Base-by-base conservation (phyloP, 306 rosid genomes). In the Gynostemma pentaphyllum region DNA sequence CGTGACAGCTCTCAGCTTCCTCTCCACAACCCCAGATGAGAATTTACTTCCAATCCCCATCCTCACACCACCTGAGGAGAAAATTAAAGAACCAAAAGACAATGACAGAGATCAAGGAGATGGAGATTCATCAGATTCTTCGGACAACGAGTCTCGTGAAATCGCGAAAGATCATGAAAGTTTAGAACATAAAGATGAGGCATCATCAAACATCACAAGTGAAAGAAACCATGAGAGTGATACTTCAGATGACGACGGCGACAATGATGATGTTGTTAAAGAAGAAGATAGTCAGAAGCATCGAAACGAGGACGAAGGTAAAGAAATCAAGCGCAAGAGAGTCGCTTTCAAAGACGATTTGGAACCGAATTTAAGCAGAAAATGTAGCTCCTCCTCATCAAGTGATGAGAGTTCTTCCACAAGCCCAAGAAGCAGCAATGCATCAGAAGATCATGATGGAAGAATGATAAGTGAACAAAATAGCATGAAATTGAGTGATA, bases 1-100 rank as follows among this genome's bases (percentile, higher is more conserved):
- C 50, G 89, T 87, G 29, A 73, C 80, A 10, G 83, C 98, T 62
- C 76, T 91, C 7, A 85, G 95, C 64, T 91, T 87, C 62, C 95
- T 87, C 66, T 77, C 86, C 13, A 70, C 79, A 1, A 12, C 49
- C 19, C 81, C 90, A 23, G 57, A 72, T 4, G 69, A 28, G 54
- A 47, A 41, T 49, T 37, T 64, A 30, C 70, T 66, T 22, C 65
- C 67, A 40, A 70, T 75, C 70, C 51, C 56, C 28, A 68, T 56
- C 6, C 26, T 75, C 18, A 53, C 16, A 4, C 74, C 46, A 4
- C 66, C 67, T 15, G 47, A 60, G 32, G 32, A 22, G 19, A 37
- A 29, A 0, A 16, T 32, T 7, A 32, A 3, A 32, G 37, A 32
- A 32, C 37, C 3, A 7, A 32, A 32, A 3, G 37, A 32, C 5